These are phyloP conservation scores for Hortaea werneckii DNA, from an alignment of 2,329 filamentous ascomycete species.

Conservation along the genomic window DNA sequence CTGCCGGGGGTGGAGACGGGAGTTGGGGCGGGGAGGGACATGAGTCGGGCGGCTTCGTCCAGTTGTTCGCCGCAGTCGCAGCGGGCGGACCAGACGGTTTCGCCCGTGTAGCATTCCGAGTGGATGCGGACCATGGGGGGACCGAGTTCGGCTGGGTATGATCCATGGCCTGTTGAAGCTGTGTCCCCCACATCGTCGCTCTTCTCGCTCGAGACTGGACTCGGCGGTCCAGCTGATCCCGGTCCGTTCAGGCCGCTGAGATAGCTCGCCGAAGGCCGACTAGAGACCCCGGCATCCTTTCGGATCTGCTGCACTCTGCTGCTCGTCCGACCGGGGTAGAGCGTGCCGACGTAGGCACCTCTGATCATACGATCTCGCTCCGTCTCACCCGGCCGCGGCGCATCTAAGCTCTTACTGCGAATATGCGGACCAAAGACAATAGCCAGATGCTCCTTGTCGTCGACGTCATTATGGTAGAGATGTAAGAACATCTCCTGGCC, in stretches of 20 bases:
- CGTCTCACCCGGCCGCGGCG: slow-evolving; percentile 63
- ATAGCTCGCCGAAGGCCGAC: slow-evolving; percentile 10
- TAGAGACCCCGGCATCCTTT: slow-evolving; percentile 28
- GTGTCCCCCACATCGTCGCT: slow-evolving; percentile 2
- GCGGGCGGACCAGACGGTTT: slow-evolving; percentile 94
- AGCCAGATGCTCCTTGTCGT: slow-evolving; percentile 91
- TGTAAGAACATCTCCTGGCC: slow-evolving; percentile 97
- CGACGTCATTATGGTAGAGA: slow-evolving; percentile 82
- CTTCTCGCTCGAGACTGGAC: background rate
- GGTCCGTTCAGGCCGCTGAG: slow-evolving; percentile 11
- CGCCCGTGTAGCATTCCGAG: slow-evolving; percentile 95
- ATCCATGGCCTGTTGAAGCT: slow-evolving; percentile 5
- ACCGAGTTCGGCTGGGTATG: slow-evolving; percentile 22
- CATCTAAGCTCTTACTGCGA: slow-evolving; percentile 60
- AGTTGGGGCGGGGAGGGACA: slow-evolving; percentile 43
- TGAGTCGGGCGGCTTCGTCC: slow-evolving; percentile 87
- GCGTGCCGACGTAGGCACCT: slow-evolving; percentile 79
- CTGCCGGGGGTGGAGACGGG: slow-evolving; percentile 18
- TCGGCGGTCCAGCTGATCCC: background rate
- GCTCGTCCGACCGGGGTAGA: slow-evolving; percentile 75
- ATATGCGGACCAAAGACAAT: slow-evolving; percentile 92
- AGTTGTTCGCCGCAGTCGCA: slow-evolving; percentile 98
- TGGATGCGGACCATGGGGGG: slow-evolving; percentile 86
- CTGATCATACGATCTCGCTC: slow-evolving; percentile 88
- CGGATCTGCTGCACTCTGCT: slow-evolving; percentile 52